Conservation (phyloP, 768 basidiomycete genomes). For the Calocera viscosa region DNA sequence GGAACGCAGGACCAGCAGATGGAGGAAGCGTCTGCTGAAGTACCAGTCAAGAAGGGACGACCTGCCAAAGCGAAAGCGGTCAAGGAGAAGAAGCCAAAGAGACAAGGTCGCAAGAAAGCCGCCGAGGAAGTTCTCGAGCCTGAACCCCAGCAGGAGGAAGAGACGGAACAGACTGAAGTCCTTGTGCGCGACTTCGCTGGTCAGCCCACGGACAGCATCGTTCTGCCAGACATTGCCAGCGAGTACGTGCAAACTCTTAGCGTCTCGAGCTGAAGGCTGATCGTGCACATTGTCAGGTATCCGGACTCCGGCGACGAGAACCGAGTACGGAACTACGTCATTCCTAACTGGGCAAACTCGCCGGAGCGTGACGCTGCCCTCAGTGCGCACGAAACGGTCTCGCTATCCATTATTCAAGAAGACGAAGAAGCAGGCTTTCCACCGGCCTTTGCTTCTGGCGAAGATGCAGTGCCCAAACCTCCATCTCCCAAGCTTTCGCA, state of each 20-base stretch:
- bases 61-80: no score
- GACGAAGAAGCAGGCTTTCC: not conserved
- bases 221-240: constrained; percentile 54
- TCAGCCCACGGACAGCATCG: no score
- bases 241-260: not conserved
- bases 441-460: not conserved
- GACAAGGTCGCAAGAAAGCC: no score
- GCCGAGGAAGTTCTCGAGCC: no score
- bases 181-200: no score
- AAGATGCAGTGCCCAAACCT: not conserved
- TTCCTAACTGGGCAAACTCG: constrained; percentile 84
- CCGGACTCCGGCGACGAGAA: constrained; percentile 91
- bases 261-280: not conserved
- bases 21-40: not conserved
- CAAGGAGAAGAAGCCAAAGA: no score
- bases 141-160: no score
- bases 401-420: not conserved
- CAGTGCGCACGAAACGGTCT: not conserved
- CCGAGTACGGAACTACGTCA: constrained; percentile 56
- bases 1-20: constrained; percentile 13
- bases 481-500: not conserved
- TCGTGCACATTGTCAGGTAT: constrained; percentile 34
- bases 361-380: constrained; percentile 46
- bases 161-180: no score
- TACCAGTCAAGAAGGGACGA: no score